Evolutionary conservation across 1,284 basidiomycete species (phyloP).

Genomic region (Thecaphora thlaspeos): DNA sequence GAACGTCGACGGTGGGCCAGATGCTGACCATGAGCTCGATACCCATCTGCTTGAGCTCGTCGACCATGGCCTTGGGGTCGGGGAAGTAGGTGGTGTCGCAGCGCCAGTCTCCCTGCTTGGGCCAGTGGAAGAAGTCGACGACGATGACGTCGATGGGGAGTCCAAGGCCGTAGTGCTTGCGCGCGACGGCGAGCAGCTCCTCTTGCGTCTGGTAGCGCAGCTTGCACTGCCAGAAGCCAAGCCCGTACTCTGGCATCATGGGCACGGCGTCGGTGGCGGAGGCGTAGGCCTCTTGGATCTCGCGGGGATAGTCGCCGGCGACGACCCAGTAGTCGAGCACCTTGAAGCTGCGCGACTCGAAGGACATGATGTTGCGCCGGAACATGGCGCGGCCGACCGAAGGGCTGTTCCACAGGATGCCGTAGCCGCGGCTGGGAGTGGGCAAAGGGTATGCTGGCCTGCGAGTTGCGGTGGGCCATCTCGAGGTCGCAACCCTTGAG

Average conservation of each 20-base stretch:
- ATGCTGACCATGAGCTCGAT: constrained; percentile 24
- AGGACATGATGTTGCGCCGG: constrained; percentile 20
- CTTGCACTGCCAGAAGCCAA: constrained; percentile 22
- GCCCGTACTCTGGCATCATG: constrained; percentile 23
- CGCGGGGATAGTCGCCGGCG: constrained; percentile 6
- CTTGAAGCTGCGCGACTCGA: constrained; percentile 14
- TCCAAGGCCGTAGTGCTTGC: constrained; percentile 13
- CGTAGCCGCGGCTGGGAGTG: constrained; percentile 20
- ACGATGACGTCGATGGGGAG: constrained; percentile 19
- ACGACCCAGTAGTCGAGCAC: constrained; percentile 27
- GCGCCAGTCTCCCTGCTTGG: constrained; percentile 16
- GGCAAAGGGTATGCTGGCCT: constrained; percentile 18
- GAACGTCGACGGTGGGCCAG: constrained; percentile 22
- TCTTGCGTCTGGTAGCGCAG: constrained; percentile 21
- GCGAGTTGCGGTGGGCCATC: constrained; percentile 23
- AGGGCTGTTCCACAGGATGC: constrained; percentile 25
- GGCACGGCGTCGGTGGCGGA: constrained; percentile 10
- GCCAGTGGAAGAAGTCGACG: constrained; percentile 29
- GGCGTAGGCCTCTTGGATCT: constrained; percentile 15
- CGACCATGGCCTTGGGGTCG: constrained; percentile 18
- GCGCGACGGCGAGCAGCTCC: constrained; percentile 12
- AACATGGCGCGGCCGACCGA: constrained; percentile 15
- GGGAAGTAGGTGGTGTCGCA: constrained; percentile 20
- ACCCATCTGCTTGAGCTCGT: constrained; percentile 8
- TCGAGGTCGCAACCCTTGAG: constrained; percentile 17